Evolutionary conservation across 106 monocot species (phyloP).

Genomic region (Dendrobium huoshanense): DNA sequence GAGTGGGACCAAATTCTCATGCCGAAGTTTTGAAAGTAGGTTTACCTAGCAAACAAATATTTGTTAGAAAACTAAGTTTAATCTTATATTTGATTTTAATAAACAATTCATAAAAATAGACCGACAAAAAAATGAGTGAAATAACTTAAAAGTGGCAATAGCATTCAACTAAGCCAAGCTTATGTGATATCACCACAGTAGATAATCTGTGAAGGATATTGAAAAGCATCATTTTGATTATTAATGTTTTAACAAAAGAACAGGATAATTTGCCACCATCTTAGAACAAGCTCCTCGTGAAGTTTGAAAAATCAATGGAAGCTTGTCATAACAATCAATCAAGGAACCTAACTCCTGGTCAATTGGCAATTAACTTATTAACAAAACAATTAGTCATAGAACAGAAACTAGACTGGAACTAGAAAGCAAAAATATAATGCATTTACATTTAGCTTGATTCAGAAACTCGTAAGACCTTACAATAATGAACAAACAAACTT

Average conservation of each 20-base stretch:
- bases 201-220: neutral
- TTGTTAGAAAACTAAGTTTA: neutral
- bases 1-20: conserved; percentile 62
- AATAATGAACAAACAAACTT: neutral
- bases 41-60: conserved; percentile 23
- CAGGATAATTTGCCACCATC: neutral
- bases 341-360: too few relatives aligned
- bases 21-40: conserved; percentile 42
- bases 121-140: neutral
- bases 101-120: neutral
- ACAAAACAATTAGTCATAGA: too few relatives aligned
- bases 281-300: neutral
- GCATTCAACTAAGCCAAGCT: neutral
- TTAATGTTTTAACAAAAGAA: neutral
- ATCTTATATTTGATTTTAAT: neutral
- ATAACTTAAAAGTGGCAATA: neutral
- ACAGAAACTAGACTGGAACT: too few relatives aligned
- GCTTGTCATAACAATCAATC: too few relatives aligned
- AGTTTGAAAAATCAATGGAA: too few relatives aligned
- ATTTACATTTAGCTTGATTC: too few relatives aligned
- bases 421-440: too few relatives aligned
- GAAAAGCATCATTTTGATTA: neutral
- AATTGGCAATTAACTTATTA: too few relatives aligned
- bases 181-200: neutral
- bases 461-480: too few relatives aligned